These are phyloP conservation scores for Gossypium rotundifolium DNA, from an alignment of 345 rosid species.

Conservation along the genomic window DNA sequence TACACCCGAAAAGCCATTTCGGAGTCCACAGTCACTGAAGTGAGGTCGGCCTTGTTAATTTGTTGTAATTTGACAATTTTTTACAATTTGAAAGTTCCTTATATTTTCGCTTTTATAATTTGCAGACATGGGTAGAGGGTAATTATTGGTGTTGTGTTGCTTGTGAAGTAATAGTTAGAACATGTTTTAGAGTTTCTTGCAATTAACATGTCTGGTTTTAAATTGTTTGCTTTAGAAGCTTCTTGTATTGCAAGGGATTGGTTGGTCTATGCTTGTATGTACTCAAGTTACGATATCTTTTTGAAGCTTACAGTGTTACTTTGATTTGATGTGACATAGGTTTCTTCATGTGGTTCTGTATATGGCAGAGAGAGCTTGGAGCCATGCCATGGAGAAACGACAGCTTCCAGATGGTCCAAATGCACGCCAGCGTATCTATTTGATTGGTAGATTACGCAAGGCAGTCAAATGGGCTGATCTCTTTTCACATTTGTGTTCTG, in stretches of 20 bases:
- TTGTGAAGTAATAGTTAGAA: neutral
- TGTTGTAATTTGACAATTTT: neutral
- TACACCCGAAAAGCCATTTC: constrained; percentile 57
- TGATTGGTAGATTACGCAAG: constrained; percentile 92
- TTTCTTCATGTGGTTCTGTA: constrained; percentile 88
- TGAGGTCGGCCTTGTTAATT: constrained; percentile 44
- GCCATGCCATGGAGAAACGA: constrained; percentile 99
- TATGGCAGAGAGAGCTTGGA: constrained; percentile 96
- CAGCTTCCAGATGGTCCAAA: constrained; percentile 94
- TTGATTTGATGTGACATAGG: constrained; percentile 43
- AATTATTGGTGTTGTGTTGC: neutral
- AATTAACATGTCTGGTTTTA: neutral
- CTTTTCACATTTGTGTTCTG: constrained; percentile 68
- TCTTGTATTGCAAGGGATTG: neutral
- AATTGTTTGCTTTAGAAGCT: neutral
- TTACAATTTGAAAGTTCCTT: neutral
- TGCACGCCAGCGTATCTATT: constrained; percentile 71
- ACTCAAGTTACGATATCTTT: neutral
- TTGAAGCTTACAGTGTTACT: constrained; percentile 7
- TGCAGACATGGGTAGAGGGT: neutral
- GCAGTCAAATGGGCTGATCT: constrained; percentile 91
- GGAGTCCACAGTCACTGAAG: constrained; percentile 90
- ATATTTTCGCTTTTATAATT: neutral
- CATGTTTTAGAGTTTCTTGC: neutral
- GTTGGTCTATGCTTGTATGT: neutral